Percentiles rank a stretch among this genome's conserved stretches.
Conservation (phyloP, 139 green algal species). For the Chlamydomonas sphaeroides region DNA sequence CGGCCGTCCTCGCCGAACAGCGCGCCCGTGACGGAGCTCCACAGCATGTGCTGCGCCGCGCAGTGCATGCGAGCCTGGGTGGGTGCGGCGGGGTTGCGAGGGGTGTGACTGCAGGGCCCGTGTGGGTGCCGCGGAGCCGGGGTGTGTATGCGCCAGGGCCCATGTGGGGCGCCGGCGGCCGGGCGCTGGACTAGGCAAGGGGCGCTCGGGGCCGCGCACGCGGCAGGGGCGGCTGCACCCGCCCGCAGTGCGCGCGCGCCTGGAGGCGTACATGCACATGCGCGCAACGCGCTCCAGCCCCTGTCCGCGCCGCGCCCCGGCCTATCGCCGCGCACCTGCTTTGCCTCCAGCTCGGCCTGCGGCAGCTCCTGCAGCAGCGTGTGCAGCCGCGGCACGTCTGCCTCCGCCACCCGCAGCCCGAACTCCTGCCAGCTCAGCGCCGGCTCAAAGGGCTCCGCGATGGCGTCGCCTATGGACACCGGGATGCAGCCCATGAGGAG, state of each 20-base stretch:
- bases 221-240: too few relatives aligned
- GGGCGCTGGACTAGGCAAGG: too few relatives aligned
- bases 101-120: too few relatives aligned
- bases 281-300: too few relatives aligned
- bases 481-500: constrained; percentile 54
- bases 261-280: too few relatives aligned
- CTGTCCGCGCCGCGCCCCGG: too few relatives aligned
- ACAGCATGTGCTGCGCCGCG: constrained; percentile 47
- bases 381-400: constrained; percentile 24
- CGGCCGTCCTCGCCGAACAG: constrained; percentile 40
- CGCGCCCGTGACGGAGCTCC: constrained; percentile 35
- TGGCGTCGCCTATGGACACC: constrained; percentile 36
- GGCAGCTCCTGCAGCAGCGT: not conserved
- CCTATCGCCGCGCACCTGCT: too few relatives aligned
- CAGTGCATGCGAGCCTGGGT: constrained; percentile 35
- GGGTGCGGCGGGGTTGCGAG: not conserved
- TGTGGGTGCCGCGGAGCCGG: too few relatives aligned
- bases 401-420: constrained; percentile 38
- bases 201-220: too few relatives aligned
- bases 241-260: too few relatives aligned
- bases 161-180: too few relatives aligned
- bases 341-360: not conserved
- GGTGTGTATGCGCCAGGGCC: too few relatives aligned
- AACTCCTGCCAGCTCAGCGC: constrained; percentile 42
- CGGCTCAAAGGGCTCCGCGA: constrained; percentile 54